Evolutionary conservation across 257 asterid species (phyloP).

Genomic region (Fraxinus excelsior): DNA sequence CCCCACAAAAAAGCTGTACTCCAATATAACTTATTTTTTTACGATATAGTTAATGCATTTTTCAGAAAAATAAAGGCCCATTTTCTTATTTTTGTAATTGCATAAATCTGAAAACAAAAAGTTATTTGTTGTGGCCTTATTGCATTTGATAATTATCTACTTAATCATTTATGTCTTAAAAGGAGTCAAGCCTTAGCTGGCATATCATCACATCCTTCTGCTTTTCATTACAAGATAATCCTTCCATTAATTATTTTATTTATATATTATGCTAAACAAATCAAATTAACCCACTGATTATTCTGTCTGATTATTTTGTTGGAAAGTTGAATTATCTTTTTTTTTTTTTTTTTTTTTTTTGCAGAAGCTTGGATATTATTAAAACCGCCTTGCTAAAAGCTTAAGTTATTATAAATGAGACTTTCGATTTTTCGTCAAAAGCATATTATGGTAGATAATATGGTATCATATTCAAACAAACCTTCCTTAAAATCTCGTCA

Average conservation of each 20-base stretch:
- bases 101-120: background rate
- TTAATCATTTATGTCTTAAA: constrained; percentile 12
- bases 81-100: background rate
- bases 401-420: background rate
- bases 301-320: background rate
- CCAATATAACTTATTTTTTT: background rate
- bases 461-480: background rate
- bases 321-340: background rate
- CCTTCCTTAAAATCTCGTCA: too few species aligned
- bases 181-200: constrained; percentile 30
- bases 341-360: too few species aligned
- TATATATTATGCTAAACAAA: background rate
- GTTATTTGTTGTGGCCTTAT: background rate
- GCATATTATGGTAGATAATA: too few species aligned
- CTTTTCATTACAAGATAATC: constrained; percentile 25
- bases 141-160: background rate
- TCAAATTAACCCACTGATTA: constrained; percentile 4
- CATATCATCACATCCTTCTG: constrained; percentile 24
- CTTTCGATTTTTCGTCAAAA: too few species aligned
- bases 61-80: too few species aligned
- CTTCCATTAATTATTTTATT: constrained; percentile 8
- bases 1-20: background rate
- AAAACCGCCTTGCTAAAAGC: background rate
- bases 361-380: background rate
- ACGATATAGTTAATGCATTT: background rate